Evolutionary conservation across 2,329 filamentous ascomycete species (phyloP), one percentile per base, ranked within the genome.

Genomic region (Calonectria crousiana): DNA sequence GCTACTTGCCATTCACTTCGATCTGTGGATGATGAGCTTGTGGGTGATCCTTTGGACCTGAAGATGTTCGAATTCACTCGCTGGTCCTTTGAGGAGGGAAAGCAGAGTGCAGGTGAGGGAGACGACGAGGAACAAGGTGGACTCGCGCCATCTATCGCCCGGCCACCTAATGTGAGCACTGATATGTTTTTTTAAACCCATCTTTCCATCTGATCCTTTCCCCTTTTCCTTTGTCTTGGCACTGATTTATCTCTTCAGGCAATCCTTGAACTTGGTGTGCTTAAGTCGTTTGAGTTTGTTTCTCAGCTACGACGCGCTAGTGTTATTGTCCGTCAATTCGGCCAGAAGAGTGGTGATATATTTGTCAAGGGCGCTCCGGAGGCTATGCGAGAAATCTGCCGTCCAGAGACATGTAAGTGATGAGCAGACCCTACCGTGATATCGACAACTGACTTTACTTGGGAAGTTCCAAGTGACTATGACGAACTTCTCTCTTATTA

Each of bases 31-130:
- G 93, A 92, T 62, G 95, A 98, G 82, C 90, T 98, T 51, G 90
- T 99, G 41, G 97, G 97, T 1, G 97, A 99, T 81, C 97, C 97
- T 6, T 88, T 99, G 2, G 97, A 99, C 83, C 89, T 98, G 72
- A 98, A 98, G 83, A 99, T 99, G 97, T 99, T 99, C 82, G 93
- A 98, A 77, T 99, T 98, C 79, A 98, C 97, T 0, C 90, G 91
- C 8, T 99, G 97, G 97, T 91, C 92, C 4, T 99, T 95, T 79
- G 94, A 98, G 83, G 97, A 99, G 86, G 95, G 95, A 2, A 92
- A 92, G 58, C 93, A 96, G 78, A 89, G 90, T 67, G 85, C 89
- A 30, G 90, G 89, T 34, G 91, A 91, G 67, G 89, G 89, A 52
- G 92, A 94, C 65, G 93, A 95, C 26, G 95, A 96, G 60, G 94